Percentiles rank a stretch among this genome's conserved stretches.
These are phyloP conservation scores for Malus sieversii DNA, from an alignment of 306 rosid species.

Conservation along the genomic window DNA sequence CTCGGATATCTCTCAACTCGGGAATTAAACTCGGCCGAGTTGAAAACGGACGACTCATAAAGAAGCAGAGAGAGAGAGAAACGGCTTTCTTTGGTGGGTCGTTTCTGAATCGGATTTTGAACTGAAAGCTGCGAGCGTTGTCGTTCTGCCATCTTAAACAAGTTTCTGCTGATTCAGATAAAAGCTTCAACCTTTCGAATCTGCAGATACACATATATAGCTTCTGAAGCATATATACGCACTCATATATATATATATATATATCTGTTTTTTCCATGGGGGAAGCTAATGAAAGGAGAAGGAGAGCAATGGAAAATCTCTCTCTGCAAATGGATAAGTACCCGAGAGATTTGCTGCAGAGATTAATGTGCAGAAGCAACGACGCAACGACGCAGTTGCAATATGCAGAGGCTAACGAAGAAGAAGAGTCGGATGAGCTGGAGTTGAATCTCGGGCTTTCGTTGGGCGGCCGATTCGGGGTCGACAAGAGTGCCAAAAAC, in stretches of 20 bases:
- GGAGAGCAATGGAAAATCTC: slow-evolving; percentile 28
- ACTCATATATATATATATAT: too few relatives aligned
- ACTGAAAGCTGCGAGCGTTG: slow-evolving; percentile 8
- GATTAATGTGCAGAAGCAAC: slow-evolving; percentile 33
- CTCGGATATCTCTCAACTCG: not conserved
- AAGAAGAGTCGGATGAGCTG: slow-evolving; percentile 41
- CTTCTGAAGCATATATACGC: slow-evolving; percentile 1
- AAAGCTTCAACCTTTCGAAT: not conserved
- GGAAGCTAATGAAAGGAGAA: slow-evolving; percentile 39
- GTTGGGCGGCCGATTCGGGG: slow-evolving; percentile 84
- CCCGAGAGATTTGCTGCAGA: slow-evolving; percentile 83
- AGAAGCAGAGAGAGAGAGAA: not conserved
- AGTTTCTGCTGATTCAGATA: slow-evolving; percentile 23
- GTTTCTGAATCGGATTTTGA: slow-evolving; percentile 16
- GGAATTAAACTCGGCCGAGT: not conserved
- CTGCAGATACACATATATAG: not conserved
- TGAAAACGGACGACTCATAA: not conserved
- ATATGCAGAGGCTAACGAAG: slow-evolving; percentile 13
- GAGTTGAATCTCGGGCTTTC: slow-evolving; percentile 89
- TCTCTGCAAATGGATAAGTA: slow-evolving; percentile 41
- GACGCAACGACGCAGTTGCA: slow-evolving; percentile 7
- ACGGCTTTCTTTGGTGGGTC: not conserved
- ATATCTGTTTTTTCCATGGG: slow-evolving; percentile 25
- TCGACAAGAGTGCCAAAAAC: slow-evolving; percentile 49
- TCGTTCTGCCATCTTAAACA: not conserved